Evolutionary conservation across 148 eudicot genomes (phyloP).

Genomic region (Dianthus caryophyllus): DNA sequence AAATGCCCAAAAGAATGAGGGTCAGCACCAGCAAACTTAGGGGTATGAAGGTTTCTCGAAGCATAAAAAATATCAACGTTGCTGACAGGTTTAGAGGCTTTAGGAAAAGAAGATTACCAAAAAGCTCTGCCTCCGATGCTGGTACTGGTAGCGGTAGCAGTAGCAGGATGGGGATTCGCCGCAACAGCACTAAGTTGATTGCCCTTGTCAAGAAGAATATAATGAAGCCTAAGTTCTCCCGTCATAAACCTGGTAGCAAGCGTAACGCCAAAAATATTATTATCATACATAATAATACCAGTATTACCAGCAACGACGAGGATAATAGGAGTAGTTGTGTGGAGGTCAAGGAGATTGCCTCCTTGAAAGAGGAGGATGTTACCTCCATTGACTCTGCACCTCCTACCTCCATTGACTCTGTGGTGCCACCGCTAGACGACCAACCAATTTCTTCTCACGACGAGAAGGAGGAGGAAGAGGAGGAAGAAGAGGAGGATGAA

Average conservation of each 20-base stretch:
- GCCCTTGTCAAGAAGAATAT: slow-evolving; percentile 40
- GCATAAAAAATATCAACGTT: slow-evolving; percentile 19
- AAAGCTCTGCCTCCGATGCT: neutral
- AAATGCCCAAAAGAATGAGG: slow-evolving; percentile 28
- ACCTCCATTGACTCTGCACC: slow-evolving; percentile 27
- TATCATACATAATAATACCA: slow-evolving; percentile 57
- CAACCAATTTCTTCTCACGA: neutral
- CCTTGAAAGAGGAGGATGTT: slow-evolving; percentile 26
- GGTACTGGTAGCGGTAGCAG: neutral
- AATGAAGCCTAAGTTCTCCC: slow-evolving; percentile 23
- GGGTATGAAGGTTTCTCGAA: slow-evolving; percentile 28
- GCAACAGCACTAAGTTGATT: slow-evolving; percentile 32
- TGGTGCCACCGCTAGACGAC: neutral
- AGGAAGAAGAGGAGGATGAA: slow-evolving; percentile 20
- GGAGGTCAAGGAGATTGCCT: slow-evolving; percentile 22
- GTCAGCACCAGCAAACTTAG: slow-evolving; percentile 17
- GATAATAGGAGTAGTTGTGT: slow-evolving; percentile 35
- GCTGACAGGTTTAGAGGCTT: slow-evolving; percentile 17
- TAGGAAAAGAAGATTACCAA: slow-evolving; percentile 14
- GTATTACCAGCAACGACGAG: slow-evolving; percentile 36
- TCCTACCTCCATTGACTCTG: slow-evolving; percentile 16
- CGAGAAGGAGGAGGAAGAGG: slow-evolving; percentile 21
- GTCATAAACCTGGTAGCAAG: slow-evolving; percentile 13
- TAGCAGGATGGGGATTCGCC: slow-evolving; percentile 21
- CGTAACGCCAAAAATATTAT: slow-evolving; percentile 33